These are phyloP conservation scores for Thymus mandschuricus DNA, from an alignment of 257 asterid genomes.

Conservation along the genomic window DNA sequence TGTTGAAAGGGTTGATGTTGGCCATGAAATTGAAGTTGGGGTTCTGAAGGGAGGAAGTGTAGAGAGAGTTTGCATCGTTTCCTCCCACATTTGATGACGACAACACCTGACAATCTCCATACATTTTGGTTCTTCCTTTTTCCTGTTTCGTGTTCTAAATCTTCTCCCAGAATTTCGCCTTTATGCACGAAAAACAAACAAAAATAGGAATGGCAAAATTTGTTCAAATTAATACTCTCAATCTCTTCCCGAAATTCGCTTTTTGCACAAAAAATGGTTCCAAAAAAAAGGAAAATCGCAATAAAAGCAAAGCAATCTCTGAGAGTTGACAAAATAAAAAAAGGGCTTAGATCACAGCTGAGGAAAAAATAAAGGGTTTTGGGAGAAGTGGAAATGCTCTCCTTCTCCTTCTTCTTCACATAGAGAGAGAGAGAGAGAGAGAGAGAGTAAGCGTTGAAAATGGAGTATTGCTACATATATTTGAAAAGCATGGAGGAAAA, in stretches of 20 bases:
- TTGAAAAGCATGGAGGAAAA: too few relatives aligned
- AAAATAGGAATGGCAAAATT: not conserved
- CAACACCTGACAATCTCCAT: slow-evolving; percentile 89
- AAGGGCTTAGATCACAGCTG: not conserved
- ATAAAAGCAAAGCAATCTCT: not conserved
- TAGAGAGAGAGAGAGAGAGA: not conserved
- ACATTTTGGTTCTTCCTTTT: slow-evolving; percentile 45
- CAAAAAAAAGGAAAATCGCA: not conserved
- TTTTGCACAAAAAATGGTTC: not conserved
- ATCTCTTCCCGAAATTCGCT: not conserved
- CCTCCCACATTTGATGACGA: slow-evolving; percentile 65
- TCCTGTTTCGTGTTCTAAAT: not conserved
- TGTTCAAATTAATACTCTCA: not conserved
- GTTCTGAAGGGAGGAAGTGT: slow-evolving; percentile 56
- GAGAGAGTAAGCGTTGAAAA: not conserved
- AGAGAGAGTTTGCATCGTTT: slow-evolving; percentile 38
- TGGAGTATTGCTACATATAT: too few relatives aligned
- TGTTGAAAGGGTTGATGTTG: slow-evolving; percentile 74
- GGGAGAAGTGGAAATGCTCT: not conserved
- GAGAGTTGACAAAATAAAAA: not conserved
- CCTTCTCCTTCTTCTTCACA: not conserved
- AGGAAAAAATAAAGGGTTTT: not conserved
- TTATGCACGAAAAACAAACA: too few relatives aligned
- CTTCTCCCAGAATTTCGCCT: not conserved
- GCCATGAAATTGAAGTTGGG: slow-evolving; percentile 83